phyloP scores from a whole-genome alignment of 106 monocot genomes.

The Acanthochlamys bracteata region DNA sequence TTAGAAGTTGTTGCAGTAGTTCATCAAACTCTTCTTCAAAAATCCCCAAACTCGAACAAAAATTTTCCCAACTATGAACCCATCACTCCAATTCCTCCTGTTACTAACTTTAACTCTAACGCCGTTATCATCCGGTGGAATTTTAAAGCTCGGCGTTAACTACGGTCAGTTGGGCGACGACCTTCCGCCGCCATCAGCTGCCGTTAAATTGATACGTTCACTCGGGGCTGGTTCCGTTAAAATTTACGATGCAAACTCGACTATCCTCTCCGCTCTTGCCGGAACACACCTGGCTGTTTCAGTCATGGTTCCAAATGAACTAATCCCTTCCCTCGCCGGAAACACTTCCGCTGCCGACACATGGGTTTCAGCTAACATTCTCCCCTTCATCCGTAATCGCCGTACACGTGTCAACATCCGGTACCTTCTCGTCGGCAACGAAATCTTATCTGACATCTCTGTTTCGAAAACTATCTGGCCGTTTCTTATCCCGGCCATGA shows the following conservation, averaged over 20 bases:
- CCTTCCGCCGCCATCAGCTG: slow-evolving; percentile 53
- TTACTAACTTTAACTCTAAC: not conserved
- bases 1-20: too few relatives aligned
- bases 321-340: slow-evolving; percentile 60
- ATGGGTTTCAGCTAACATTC: slow-evolving; percentile 60
- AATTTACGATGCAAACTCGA: slow-evolving; percentile 80
- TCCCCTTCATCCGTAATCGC: slow-evolving; percentile 68
- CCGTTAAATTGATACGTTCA: slow-evolving; percentile 35
- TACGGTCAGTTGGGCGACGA: slow-evolving; percentile 81
- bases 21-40: too few relatives aligned
- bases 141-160: slow-evolving; percentile 57
- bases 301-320: slow-evolving; percentile 83
- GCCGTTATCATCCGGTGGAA: not conserved
- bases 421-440: slow-evolving; percentile 95
- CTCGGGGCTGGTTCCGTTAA: slow-evolving; percentile 60
- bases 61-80: too few relatives aligned
- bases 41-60: too few relatives aligned
- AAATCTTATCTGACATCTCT: slow-evolving; percentile 68
- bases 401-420: slow-evolving; percentile 34
- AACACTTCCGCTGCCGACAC: slow-evolving; percentile 46
- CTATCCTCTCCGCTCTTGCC: slow-evolving; percentile 60
- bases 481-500: slow-evolving; percentile 66
- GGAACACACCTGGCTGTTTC: slow-evolving; percentile 43
- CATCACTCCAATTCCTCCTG: slow-evolving; percentile 1
- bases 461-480: slow-evolving; percentile 45